Evolutionary conservation across 129 eudicot species (phyloP).

Genomic region (Saussurea involucrata): DNA sequence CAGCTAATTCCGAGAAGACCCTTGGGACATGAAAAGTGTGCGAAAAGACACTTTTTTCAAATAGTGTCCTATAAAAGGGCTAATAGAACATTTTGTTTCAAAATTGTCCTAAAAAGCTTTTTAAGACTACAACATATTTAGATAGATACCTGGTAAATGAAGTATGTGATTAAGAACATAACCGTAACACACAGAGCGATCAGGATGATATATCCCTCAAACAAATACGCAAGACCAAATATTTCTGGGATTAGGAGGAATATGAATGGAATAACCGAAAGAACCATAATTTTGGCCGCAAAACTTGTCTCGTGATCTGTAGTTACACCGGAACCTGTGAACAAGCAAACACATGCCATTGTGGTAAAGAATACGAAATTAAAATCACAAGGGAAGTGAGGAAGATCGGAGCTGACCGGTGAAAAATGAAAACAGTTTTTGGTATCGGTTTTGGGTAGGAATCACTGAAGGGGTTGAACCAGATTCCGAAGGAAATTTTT

Average conservation of each 20-base stretch:
- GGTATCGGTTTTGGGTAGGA: slow-evolving; percentile 20
- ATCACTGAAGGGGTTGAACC: slow-evolving; percentile 10
- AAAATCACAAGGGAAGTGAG: neutral
- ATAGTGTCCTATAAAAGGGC: neutral
- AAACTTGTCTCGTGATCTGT: slow-evolving; percentile 54
- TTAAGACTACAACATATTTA: too few species aligned
- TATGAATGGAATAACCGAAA: slow-evolving; percentile 65
- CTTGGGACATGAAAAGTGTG: neutral
- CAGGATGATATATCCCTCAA: slow-evolving; percentile 27
- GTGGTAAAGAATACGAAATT: neutral
- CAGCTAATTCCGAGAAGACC: too few species aligned
- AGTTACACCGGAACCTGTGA: slow-evolving; percentile 51
- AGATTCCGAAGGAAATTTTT: slow-evolving; percentile 14
- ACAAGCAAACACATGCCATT: neutral
- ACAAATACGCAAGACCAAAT: slow-evolving; percentile 22
- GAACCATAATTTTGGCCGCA: slow-evolving; percentile 64
- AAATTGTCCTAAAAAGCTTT: too few species aligned
- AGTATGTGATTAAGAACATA: slow-evolving; percentile 50
- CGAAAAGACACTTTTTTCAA: neutral
- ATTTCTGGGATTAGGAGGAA: slow-evolving; percentile 50
- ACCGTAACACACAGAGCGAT: slow-evolving; percentile 43
- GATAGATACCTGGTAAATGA: slow-evolving; percentile 60
- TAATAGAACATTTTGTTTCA: too few species aligned
- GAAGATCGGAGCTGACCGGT: slow-evolving; percentile 34
- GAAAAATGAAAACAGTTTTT: slow-evolving; percentile 20